Evolutionary conservation across 768 basidiomycete species (phyloP).

Genomic region (Tremella yokohamensis): DNA sequence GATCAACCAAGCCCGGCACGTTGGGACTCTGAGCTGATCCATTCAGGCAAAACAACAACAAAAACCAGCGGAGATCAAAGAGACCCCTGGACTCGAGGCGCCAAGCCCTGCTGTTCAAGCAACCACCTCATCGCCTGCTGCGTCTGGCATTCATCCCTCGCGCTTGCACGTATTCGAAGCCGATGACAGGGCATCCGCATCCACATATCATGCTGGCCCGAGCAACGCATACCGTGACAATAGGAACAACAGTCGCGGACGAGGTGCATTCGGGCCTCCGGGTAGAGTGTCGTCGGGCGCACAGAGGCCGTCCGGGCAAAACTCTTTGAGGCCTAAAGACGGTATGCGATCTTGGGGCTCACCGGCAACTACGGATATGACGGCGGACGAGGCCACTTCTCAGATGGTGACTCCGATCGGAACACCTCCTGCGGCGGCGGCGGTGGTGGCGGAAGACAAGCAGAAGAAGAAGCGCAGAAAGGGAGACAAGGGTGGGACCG

Average conservation of each 20-base stretch:
- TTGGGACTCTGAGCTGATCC: not conserved
- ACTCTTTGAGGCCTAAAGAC: conserved; percentile 19
- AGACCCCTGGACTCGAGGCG: not conserved
- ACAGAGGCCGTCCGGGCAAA: conserved; percentile 25
- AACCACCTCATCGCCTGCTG: conserved; percentile 53
- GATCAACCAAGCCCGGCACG: conserved; percentile 11
- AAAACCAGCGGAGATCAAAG: too few relatives aligned
- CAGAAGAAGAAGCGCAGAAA: conserved; percentile 47
- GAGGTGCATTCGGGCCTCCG: conserved; percentile 20
- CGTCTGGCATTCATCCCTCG: conserved; percentile 52
- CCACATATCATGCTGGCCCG: too few relatives aligned
- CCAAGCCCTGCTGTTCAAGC: conserved; percentile 23
- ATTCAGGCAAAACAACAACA: conserved; percentile 10
- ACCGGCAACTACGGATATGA: conserved; percentile 10
- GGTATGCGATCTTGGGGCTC: conserved; percentile 44
- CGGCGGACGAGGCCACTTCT: conserved; percentile 7
- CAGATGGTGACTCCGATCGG: not conserved
- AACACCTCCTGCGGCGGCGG: not conserved
- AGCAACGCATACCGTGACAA: conserved; percentile 3
- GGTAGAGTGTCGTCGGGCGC: conserved; percentile 12
- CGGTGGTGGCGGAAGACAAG: not conserved
- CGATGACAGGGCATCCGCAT: too few relatives aligned
- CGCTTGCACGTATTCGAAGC: conserved; percentile 38
- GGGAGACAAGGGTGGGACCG: conserved; percentile 50
- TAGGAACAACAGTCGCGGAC: conserved; percentile 34